A percentile compares a stretch with the other conserved stretches of the same genome.
Evolutionary conservation across 179 eudicot species (phyloP).

Genomic region (Silene coronaria): DNA sequence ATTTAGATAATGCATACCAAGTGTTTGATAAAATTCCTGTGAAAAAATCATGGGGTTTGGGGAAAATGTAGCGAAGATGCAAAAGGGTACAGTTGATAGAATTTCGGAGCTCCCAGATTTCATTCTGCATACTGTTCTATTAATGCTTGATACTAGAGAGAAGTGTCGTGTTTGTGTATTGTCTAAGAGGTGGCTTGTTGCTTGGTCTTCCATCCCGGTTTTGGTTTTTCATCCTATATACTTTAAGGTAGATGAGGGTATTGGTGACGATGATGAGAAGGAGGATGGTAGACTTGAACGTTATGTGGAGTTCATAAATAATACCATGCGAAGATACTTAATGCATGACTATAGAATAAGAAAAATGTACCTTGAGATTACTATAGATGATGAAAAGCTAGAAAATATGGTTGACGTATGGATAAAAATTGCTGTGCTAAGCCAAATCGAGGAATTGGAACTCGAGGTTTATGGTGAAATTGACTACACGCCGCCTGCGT

Average conservation of each 20-base stretch:
- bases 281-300: neutral
- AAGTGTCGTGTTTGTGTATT: neutral
- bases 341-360: neutral
- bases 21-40: no score
- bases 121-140: neutral
- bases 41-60: no score
- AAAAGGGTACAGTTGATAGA: no score
- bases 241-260: neutral
- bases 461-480: neutral
- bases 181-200: neutral
- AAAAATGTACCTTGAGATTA: neutral
- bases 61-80: no score
- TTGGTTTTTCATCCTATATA: neutral
- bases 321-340: neutral
- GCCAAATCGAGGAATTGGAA: neutral
- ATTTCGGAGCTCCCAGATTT: no score
- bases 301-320: neutral
- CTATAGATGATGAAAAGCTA: neutral
- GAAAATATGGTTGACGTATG: neutral
- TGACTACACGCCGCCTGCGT: neutral
- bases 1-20: no score
- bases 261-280: neutral
- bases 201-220: neutral
- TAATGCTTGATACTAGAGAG: neutral
- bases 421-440: neutral